Evolutionary conservation across 2,329 filamentous ascomycete species (phyloP).

Genomic region (Alternaria consortialis): DNA sequence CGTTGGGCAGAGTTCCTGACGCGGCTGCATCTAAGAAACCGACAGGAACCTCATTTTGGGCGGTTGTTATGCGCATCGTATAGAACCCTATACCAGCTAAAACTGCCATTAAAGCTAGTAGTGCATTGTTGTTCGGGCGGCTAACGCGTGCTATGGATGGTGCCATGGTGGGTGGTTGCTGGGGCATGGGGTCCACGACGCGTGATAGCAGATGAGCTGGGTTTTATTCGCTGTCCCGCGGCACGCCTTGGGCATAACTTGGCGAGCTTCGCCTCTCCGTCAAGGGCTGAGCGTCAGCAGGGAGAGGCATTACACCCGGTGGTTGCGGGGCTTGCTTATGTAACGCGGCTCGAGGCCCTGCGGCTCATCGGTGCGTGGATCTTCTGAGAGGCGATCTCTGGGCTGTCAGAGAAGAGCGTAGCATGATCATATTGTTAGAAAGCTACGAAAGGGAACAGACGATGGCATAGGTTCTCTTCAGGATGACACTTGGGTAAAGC

Average conservation of each 20-base stretch:
- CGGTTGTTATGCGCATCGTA: conserved; percentile 23
- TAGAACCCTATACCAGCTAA: conserved; percentile 16
- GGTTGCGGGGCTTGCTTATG: conserved; percentile 10
- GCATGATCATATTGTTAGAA: background rate
- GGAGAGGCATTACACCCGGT: background rate
- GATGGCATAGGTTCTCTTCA: background rate
- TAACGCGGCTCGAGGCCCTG: background rate
- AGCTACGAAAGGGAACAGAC: background rate
- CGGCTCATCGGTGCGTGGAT: background rate
- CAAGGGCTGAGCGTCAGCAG: background rate
- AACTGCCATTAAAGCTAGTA: conserved; percentile 5
- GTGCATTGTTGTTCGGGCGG: conserved; percentile 20
- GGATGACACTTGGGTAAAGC: background rate
- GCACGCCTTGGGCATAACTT: background rate
- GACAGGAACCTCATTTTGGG: conserved; percentile 12
- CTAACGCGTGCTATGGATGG: conserved; percentile 5
- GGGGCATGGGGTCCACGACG: background rate
- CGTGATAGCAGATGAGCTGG: background rate
- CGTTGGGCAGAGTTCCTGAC: conserved; percentile 18
- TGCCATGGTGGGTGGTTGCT: conserved; percentile 15
- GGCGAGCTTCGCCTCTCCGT: background rate
- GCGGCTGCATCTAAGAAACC: conserved; percentile 10
- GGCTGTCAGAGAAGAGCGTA: background rate
- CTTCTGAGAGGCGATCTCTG: background rate
- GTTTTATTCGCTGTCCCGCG: background rate